Base-by-base conservation (phyloP, 2,329 filamentous ascomycete genomes). In the Phaeosphaeriaceae sp. region DNA sequence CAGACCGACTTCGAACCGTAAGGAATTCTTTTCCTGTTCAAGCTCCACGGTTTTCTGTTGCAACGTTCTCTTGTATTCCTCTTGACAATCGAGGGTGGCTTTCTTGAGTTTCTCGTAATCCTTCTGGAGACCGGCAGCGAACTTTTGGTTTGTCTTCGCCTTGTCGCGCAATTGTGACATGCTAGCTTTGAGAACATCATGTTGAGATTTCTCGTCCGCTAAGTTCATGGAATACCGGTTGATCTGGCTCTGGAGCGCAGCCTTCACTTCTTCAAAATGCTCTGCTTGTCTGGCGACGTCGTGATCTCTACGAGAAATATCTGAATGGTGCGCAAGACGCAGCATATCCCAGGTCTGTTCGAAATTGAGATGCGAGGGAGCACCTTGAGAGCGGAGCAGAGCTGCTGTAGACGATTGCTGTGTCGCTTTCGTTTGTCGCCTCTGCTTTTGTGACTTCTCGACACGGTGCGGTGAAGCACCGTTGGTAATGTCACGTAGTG, bases 21-120 rank as follows among this genome's bases (percentile, higher is more conserved):
- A n/a, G 0, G 22, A 9, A 4, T 48, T 24, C 22, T 67, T 73
- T 48, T 77, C 71, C 5, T 52, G 36, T 21, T 70, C 54, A 2
- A 70, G 6, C 21, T 74, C 66, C 1, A 54, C 33, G 19, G 72
- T 61, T 36, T 68, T 66, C 2, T 57, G 56, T 17, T 63, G 49
- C 25, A 71, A 51, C 9, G 31, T 24, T 17, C 58, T 50, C 13
- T 59, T 57, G 51, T 49, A 69, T 9, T 66, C 44, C 0, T 67
- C 49, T 27, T 68, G 59, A n/a, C 62, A 58, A 15, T 7, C 9
- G 11, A 54, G 25, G 7, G 42, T 51, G 0, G 54, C 53, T n/a
- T 54, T 62, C 19, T 69, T 67, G 9, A 72, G 17, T 9, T 61
- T 67, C 21, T 66, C 65, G 21, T 70, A 66, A 49, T 77, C 75